phyloP scores from a whole-genome alignment of 495 filamentous ascomycete species.

The Penicillium antarcticum region DNA sequence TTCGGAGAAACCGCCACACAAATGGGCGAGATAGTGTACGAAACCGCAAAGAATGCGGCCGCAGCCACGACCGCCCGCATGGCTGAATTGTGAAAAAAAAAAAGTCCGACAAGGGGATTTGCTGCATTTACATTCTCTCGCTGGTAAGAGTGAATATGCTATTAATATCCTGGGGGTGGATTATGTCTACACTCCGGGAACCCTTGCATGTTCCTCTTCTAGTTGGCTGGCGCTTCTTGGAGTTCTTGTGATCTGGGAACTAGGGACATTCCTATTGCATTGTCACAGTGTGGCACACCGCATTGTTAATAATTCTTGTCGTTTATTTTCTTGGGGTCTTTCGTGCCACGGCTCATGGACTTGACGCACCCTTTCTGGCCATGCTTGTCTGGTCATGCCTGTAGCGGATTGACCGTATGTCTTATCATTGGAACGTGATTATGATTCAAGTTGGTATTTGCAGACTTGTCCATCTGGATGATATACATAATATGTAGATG shows the following conservation, averaged over 20 bases:
- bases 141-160: not conserved
- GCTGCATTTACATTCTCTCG: constrained; percentile 5
- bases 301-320: constrained; percentile 6
- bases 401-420: not conserved
- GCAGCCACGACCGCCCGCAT: constrained; percentile 32
- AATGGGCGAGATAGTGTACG: constrained; percentile 38
- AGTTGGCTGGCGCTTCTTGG: constrained; percentile 23
- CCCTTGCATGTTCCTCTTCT: constrained; percentile 9
- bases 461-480: constrained; percentile 1
- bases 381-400: not conserved
- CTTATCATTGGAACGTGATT: constrained; percentile 7
- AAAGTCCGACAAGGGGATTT: not conserved
- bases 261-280: constrained; percentile 8
- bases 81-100: constrained; percentile 32
- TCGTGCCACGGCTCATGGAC: not conserved
- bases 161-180: not conserved
- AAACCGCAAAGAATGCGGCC: constrained; percentile 40
- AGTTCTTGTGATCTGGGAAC: constrained; percentile 12
- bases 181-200: not conserved
- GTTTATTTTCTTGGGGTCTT: not conserved
- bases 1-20: constrained; percentile 35
- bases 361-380: not conserved
- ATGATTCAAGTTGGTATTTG: constrained; percentile 10
- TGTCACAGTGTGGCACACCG: constrained; percentile 4
- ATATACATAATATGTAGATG: constrained; percentile 11